Conservation (phyloP, 495 filamentous ascomycete species). For the Letharia lupina region DNA sequence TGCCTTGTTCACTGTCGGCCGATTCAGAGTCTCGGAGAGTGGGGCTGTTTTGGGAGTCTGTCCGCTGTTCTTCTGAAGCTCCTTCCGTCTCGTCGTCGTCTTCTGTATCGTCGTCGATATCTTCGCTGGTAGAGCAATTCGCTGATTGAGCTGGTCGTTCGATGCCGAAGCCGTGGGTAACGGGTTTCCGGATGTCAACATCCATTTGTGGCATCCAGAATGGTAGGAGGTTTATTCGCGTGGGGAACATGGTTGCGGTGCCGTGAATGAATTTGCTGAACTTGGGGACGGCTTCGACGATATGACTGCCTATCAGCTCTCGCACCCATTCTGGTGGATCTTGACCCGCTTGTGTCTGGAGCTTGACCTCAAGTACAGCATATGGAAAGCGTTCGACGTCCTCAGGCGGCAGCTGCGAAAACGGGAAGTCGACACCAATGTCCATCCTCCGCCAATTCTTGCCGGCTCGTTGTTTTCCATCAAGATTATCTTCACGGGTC, state of each 20-base stretch:
- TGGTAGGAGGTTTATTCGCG: constrained; percentile 80
- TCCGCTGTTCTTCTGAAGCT: constrained; percentile 19
- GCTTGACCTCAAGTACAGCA: constrained; percentile 92
- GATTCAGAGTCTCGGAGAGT: constrained; percentile 17
- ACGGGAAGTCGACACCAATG: constrained; percentile 93
- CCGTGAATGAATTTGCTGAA: constrained; percentile 99
- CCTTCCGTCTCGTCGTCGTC: constrained; percentile 40
- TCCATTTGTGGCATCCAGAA: constrained; percentile 99
- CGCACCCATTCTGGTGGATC: constrained; percentile 95
- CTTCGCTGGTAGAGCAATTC: constrained; percentile 68
- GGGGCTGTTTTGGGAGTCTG: constrained; percentile 16
- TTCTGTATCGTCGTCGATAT: constrained; percentile 50
- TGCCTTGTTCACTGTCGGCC: constrained; percentile 23
- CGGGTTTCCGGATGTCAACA: constrained; percentile 90
- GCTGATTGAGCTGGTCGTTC: constrained; percentile 65
- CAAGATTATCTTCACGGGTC: constrained; percentile 89
- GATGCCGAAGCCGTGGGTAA: constrained; percentile 80
- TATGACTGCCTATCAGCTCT: constrained; percentile 80
- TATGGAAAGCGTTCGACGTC: constrained; percentile 93
- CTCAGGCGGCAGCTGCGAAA: constrained; percentile 73
- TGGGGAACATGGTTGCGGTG: constrained; percentile 74
- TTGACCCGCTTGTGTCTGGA: constrained; percentile 95
- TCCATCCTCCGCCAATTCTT: constrained; percentile 96
- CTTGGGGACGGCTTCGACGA: constrained; percentile 96
- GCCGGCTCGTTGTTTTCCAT: constrained; percentile 65